Percentiles rank a stretch among this genome's conserved stretches.
Conservation (phyloP, 1,139 yeast genomes). For the Scheffersomyces lignicola region DNA sequence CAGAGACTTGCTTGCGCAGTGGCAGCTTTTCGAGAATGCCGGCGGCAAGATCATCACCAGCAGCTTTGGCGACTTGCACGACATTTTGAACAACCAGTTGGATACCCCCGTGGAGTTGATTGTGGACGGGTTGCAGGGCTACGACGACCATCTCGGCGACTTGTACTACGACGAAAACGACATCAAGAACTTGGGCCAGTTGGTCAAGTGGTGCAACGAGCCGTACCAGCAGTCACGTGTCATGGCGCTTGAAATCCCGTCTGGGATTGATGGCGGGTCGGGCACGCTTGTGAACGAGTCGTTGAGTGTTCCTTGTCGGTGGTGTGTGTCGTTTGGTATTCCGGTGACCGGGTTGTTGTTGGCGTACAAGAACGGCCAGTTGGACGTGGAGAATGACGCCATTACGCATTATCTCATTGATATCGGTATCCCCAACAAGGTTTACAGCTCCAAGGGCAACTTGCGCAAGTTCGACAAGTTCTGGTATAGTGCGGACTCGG, state of each 20-base stretch:
- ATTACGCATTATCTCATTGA: constrained; percentile 68
- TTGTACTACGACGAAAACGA: constrained; percentile 43
- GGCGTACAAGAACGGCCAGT: constrained; percentile 52
- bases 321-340: constrained; percentile 71
- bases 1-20: constrained; percentile 39
- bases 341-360: constrained; percentile 68
- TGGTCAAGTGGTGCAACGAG: constrained; percentile 70
- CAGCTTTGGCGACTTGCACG: constrained; percentile 32
- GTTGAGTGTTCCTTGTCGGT: constrained; percentile 38
- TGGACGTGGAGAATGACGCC: constrained; percentile 28
- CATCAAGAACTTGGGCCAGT: constrained; percentile 38
- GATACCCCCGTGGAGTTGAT: constrained; percentile 79
- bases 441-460: constrained; percentile 39
- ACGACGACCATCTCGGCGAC: constrained; percentile 64
- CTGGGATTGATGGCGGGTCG: constrained; percentile 84
- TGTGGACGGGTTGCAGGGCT: constrained; percentile 82
- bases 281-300: constrained; percentile 51
- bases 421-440: constrained; percentile 65
- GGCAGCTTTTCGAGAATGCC: constrained; percentile 51
- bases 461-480: constrained; percentile 46
- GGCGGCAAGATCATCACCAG: constrained; percentile 44
- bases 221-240: constrained; percentile 48
- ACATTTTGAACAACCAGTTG: constrained; percentile 40
- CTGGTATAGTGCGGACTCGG: constrained; percentile 43
- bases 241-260: constrained; percentile 77